phyloP scores from a whole-genome alignment of 306 rosid species.

The Cicer chorassanicum region DNA sequence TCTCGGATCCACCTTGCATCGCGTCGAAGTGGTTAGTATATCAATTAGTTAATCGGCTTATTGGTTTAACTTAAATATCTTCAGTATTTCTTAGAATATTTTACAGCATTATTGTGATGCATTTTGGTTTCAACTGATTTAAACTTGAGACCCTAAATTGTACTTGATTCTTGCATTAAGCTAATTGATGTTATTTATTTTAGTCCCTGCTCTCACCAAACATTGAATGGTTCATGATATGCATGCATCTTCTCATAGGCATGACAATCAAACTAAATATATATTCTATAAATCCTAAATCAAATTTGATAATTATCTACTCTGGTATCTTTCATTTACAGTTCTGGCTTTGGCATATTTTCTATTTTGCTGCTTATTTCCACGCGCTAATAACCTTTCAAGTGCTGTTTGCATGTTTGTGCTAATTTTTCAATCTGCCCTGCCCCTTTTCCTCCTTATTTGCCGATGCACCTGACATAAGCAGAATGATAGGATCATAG shows the following conservation, averaged over 20 bases:
- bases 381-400: not conserved
- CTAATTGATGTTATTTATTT: constrained; percentile 21
- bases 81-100: not conserved
- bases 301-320: constrained; percentile 24
- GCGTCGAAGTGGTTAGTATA: constrained; percentile 61
- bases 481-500: constrained; percentile 6
- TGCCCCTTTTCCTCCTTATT: not conserved
- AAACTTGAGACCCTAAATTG: constrained; percentile 18
- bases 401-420: constrained; percentile 15
- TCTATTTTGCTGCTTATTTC: constrained; percentile 3
- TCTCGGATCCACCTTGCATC: constrained; percentile 80
- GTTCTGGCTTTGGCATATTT: not conserved
- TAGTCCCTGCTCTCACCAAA: constrained; percentile 9
- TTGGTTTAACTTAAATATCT: constrained; percentile 16
- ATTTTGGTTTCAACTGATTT: constrained; percentile 23
- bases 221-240: constrained; percentile 13
- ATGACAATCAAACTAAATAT: constrained; percentile 7
- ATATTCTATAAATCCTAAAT: constrained; percentile 19
- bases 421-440: constrained; percentile 10
- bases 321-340: constrained; percentile 9
- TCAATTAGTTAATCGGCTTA: constrained; percentile 27
- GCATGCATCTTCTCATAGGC: constrained; percentile 2
- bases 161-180: constrained; percentile 24
- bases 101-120: constrained; percentile 4
- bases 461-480: constrained; percentile 17